phyloP scores from a whole-genome alignment of 1,139 yeast species.

The Blastobotrys niveus region DNA sequence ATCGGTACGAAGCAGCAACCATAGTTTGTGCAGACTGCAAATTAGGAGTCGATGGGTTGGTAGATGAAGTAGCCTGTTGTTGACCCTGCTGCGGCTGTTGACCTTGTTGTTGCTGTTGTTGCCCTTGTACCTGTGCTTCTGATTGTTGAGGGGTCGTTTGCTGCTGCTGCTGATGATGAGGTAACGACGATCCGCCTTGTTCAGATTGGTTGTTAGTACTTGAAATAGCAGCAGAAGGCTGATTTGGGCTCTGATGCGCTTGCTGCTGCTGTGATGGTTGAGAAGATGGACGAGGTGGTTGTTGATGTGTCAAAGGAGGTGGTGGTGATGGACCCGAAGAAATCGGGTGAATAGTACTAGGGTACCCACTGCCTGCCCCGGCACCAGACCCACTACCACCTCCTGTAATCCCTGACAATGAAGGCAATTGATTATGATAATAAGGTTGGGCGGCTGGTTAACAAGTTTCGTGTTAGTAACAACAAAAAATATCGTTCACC shows the following conservation, averaged over 20 bases:
- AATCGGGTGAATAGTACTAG: slow-evolving; percentile 9
- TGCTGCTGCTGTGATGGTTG: slow-evolving; percentile 4
- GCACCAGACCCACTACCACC: slow-evolving; percentile 3
- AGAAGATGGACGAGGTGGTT: slow-evolving; percentile 4
- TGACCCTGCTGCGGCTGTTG: slow-evolving; percentile 14
- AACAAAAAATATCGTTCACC: background rate
- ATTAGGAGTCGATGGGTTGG: slow-evolving; percentile 16
- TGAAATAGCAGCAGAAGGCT: background rate
- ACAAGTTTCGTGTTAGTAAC: too few relatives aligned
- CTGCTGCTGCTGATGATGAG: slow-evolving; percentile 2
- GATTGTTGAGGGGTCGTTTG: slow-evolving; percentile 1
- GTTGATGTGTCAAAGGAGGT: slow-evolving; percentile 11
- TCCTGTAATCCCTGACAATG: slow-evolving; percentile 38
- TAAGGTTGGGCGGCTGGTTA: slow-evolving; percentile 15
- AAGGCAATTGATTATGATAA: slow-evolving; percentile 25
- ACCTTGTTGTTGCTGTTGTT: slow-evolving; percentile 10
- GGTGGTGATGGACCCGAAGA: slow-evolving; percentile 15
- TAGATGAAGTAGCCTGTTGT: slow-evolving; percentile 11
- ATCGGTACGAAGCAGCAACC: slow-evolving; percentile 54
- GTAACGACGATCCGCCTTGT: background rate
- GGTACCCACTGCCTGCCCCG: slow-evolving; percentile 8
- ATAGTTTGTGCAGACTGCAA: slow-evolving; percentile 26
- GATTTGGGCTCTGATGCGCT: slow-evolving; percentile 1
- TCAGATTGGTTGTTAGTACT: background rate
- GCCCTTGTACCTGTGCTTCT: background rate